A percentile compares a stretch with the other conserved stretches of the same genome.
These are phyloP conservation scores for Aspergillus carlsbadensis DNA, from an alignment of 495 filamentous ascomycete genomes.

Conservation along the genomic window DNA sequence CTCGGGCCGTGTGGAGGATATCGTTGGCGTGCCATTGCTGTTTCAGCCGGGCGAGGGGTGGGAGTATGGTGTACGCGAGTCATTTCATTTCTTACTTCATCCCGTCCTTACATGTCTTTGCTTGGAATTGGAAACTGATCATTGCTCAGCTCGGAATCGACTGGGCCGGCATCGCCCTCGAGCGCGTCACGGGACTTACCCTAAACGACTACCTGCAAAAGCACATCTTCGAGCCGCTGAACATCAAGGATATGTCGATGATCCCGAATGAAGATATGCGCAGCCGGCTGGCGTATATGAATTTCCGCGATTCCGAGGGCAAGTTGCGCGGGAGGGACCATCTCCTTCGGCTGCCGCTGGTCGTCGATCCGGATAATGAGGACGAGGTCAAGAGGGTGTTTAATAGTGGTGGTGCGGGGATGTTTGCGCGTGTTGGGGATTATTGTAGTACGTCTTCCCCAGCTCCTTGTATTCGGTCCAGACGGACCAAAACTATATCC, in stretches of 20 bases:
- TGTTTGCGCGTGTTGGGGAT: constrained; percentile 53
- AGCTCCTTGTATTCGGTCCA: too few species aligned
- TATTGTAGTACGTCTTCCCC: constrained; percentile 47
- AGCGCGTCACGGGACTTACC: constrained; percentile 49
- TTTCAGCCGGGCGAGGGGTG: constrained; percentile 58
- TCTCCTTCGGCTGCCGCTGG: constrained; percentile 43
- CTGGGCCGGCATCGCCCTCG: constrained; percentile 58
- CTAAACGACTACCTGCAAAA: constrained; percentile 58
- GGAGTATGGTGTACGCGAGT: constrained; percentile 54
- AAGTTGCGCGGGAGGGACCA: constrained; percentile 46
- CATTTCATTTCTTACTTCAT: too few species aligned
- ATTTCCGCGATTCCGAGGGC: constrained; percentile 41
- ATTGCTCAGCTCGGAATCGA: constrained; percentile 49
- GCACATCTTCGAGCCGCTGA: constrained; percentile 58
- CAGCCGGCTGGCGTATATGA: constrained; percentile 48
- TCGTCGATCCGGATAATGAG: constrained; percentile 30
- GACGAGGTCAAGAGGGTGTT: constrained; percentile 25
- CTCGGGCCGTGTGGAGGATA: constrained; percentile 41
- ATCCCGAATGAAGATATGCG: constrained; percentile 54
- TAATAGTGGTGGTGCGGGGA: constrained; percentile 55
- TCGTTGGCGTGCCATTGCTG: constrained; percentile 47
- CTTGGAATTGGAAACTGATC: too few species aligned
- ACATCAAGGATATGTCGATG: constrained; percentile 53
- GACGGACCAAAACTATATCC: too few species aligned
- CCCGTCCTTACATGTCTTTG: too few species aligned